These are phyloP conservation scores for Herpetospermum pedunculosum DNA, from an alignment of 306 rosid genomes.

Conservation along the genomic window DNA sequence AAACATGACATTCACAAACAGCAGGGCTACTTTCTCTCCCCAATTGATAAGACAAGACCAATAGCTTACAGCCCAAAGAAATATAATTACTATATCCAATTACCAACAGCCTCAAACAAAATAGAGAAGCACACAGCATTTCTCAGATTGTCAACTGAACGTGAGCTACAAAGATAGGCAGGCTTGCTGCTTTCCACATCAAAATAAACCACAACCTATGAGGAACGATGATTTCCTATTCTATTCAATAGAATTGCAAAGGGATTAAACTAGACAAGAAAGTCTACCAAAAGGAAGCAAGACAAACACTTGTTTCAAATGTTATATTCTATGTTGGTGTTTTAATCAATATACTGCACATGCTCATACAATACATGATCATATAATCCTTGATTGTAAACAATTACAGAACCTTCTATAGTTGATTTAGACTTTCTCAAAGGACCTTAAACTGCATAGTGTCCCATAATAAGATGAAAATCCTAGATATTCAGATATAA, in stretches of 20 bases:
- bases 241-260: neutral
- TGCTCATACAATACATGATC: neutral
- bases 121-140: neutral
- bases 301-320: conserved; percentile 1
- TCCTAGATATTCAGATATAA: neutral
- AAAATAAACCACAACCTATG: neutral
- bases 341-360: neutral
- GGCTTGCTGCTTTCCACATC: neutral
- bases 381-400: neutral
- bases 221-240: neutral
- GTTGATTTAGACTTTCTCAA: neutral
- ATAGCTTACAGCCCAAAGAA: neutral
- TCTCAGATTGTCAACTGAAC: neutral
- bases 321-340: neutral
- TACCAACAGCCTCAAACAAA: neutral
- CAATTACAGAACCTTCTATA: neutral
- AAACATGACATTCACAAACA: neutral
- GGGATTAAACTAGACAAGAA: neutral
- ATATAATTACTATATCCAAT: neutral
- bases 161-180: neutral
- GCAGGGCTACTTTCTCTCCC: no score
- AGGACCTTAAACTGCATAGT: neutral
- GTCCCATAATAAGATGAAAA: neutral
- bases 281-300: neutral
- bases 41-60: no score